Conservation (phyloP, 2,329 filamentous ascomycete genomes). For the Hysterium pulicare region DNA sequence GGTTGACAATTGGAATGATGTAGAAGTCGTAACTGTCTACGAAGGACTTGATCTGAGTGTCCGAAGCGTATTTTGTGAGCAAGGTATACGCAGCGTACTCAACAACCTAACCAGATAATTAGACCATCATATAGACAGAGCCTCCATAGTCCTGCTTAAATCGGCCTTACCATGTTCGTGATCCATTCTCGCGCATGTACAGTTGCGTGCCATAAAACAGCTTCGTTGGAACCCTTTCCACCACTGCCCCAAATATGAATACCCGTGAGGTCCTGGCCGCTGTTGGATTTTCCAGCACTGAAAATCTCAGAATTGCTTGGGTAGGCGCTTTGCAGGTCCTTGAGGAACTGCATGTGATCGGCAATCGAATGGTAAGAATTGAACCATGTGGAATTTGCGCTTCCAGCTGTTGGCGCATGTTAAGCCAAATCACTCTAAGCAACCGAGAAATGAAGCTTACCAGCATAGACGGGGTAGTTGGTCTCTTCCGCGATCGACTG, state of each 20-base stretch:
- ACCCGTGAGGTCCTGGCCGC: conserved; percentile 36
- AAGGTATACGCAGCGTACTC: conserved; percentile 38
- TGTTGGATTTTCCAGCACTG: conserved; percentile 31
- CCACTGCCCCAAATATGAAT: conserved; percentile 39
- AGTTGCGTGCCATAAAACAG: conserved; percentile 36
- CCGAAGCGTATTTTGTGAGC: conserved; percentile 23
- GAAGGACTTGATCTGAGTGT: conserved; percentile 34
- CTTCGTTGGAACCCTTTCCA: conserved; percentile 35
- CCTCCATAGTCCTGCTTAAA: conserved; percentile 16
- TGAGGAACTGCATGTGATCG: conserved; percentile 32
- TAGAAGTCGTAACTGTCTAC: conserved; percentile 65
- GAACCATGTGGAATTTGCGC: conserved; percentile 27
- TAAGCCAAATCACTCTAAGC: too few relatives aligned
- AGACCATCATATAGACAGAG: conserved; percentile 5
- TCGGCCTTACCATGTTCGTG: conserved; percentile 9
- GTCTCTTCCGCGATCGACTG: conserved; percentile 32
- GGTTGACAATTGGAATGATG: conserved; percentile 46
- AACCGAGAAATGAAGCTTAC: conserved; percentile 14
- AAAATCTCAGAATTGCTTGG: conserved; percentile 35
- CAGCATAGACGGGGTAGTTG: conserved; percentile 27
- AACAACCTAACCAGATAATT: conserved; percentile 17
- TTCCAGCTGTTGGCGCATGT: not conserved
- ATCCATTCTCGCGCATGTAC: conserved; percentile 39
- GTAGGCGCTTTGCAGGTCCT: conserved; percentile 32
- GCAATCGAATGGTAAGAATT: conserved; percentile 35